A percentile compares a stretch with the other conserved stretches of the same genome.
These are phyloP conservation scores for Begonia fuchsioides DNA, from an alignment of 306 rosid genomes.

Conservation along the genomic window DNA sequence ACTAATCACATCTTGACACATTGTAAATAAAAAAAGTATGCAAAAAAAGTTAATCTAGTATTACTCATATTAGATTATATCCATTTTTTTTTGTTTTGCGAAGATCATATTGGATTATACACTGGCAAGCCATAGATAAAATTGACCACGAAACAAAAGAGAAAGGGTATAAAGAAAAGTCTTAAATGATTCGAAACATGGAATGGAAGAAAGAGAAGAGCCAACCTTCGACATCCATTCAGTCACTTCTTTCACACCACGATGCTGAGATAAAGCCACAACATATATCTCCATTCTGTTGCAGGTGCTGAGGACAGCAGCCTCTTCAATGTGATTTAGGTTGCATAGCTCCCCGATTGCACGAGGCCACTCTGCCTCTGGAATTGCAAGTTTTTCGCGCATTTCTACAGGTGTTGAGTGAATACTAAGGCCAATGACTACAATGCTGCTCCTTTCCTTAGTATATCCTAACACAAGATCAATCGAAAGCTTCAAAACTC, in stretches of 20 bases:
- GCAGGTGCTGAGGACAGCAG: constrained; percentile 96
- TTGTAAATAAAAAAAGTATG: too few relatives aligned
- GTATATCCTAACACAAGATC: constrained; percentile 57
- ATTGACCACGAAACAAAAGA: too few relatives aligned
- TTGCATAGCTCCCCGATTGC: constrained; percentile 86
- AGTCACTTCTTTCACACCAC: constrained; percentile 93
- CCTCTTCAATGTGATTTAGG: constrained; percentile 95
- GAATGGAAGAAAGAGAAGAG: not conserved
- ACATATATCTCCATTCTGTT: constrained; percentile 99
- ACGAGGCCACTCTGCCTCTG: constrained; percentile 99
- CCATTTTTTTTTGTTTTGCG: too few relatives aligned
- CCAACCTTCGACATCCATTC: constrained; percentile 98
- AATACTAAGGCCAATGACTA: constrained; percentile 93
- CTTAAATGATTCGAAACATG: not conserved
- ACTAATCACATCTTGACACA: too few relatives aligned
- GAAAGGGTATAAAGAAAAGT: not conserved
- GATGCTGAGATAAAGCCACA: constrained; percentile 89
- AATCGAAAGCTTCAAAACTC: constrained; percentile 3
- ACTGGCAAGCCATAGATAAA: too few relatives aligned
- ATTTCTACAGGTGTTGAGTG: constrained; percentile 93
- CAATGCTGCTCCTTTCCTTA: constrained; percentile 88
- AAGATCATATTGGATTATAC: too few relatives aligned
- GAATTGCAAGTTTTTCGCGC: constrained; percentile 97
- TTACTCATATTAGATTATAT: too few relatives aligned
- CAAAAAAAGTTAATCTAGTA: too few relatives aligned